Evolutionary conservation across 306 rosid species (phyloP), one percentile per base, ranked within the genome.

Genomic region (Lotus japonicus): DNA sequence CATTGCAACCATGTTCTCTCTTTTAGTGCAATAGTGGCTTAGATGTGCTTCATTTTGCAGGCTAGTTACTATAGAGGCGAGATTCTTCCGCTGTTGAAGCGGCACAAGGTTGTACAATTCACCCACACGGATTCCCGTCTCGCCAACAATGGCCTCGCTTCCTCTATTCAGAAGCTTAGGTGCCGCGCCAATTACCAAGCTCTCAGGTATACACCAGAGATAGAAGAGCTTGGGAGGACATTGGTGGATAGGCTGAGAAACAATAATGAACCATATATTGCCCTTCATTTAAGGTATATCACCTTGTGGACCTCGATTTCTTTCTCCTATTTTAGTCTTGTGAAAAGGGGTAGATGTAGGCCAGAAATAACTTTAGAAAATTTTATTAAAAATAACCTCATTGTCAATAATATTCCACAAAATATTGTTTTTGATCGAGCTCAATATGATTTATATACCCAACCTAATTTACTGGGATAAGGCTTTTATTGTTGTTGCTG

Each of bases 61-160:
- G 91, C 95, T 70, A 84, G 96, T 71, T 95, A 95, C 80, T 95
- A 95, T 80, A 82, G 97, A 77, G 69, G 76, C 0, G 99, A 95
- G 86, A 83, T 95, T 83, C 74, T 85, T 12, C 82, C 90, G 1
- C 44, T 91, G 79, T 70, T 95, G 64, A 91, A 84, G 81, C 63
- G 70, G 45, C 84, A 87, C 26, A 91, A 95, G 70, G 87, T 91
- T 62, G 9, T 95, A 1, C 80, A 79, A 43, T 89, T 95, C 10
- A 88, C 97, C 11, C 99, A 95, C 73, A 69, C 97, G 0, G 99
- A 95, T 84, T 91, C 99, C 12, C 86, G 99, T 13, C 96, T 95
- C 14, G 92, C 77, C 44, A 95, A 95, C 78, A 95, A 95, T 68
- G 90, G 88, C 73, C 90, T 95, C 19, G 88, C 97, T 51, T 78